Conservation (phyloP, 2,329 filamentous ascomycete species). For the Fusarium musae region DNA sequence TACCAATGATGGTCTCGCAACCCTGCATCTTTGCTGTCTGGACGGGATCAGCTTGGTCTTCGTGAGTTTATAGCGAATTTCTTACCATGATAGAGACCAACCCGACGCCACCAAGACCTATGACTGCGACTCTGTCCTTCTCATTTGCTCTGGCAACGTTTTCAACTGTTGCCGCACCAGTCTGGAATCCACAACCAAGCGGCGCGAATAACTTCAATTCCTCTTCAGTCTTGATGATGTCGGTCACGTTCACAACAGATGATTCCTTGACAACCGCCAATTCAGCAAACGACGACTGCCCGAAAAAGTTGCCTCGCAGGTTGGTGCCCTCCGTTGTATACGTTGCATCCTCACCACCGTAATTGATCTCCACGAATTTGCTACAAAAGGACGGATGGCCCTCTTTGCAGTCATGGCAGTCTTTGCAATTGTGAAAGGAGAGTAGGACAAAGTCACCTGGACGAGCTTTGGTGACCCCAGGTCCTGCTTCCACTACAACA, state of each 20-base stretch:
- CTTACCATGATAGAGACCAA: slow-evolving; percentile 3
- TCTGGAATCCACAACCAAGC: not conserved
- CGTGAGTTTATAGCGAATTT: rapidly evolving
- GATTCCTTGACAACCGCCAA: not conserved
- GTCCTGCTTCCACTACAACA: not conserved
- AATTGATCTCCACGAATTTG: not conserved
- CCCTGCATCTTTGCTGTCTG: not conserved
- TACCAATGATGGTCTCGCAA: not conserved
- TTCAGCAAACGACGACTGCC: not conserved
- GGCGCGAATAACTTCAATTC: not conserved
- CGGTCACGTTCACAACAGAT: not conserved
- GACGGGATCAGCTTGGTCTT: not conserved
- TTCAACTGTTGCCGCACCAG: not conserved
- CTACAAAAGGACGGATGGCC: not conserved
- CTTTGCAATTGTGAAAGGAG: not conserved
- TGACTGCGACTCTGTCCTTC: not conserved
- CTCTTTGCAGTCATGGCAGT: not conserved
- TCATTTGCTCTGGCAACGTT: not conserved
- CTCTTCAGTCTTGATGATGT: not conserved
- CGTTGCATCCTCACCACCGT: not conserved
- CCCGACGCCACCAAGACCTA: slow-evolving; percentile 1
- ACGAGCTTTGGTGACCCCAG: not conserved
- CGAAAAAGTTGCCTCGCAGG: not conserved
- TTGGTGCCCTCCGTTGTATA: not conserved
- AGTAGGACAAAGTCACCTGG: not conserved